A percentile compares a stretch with the other conserved stretches of the same genome.
These are phyloP conservation scores for Geoglossum cookeanum DNA, from an alignment of 2,329 filamentous ascomycete genomes.

Conservation along the genomic window DNA sequence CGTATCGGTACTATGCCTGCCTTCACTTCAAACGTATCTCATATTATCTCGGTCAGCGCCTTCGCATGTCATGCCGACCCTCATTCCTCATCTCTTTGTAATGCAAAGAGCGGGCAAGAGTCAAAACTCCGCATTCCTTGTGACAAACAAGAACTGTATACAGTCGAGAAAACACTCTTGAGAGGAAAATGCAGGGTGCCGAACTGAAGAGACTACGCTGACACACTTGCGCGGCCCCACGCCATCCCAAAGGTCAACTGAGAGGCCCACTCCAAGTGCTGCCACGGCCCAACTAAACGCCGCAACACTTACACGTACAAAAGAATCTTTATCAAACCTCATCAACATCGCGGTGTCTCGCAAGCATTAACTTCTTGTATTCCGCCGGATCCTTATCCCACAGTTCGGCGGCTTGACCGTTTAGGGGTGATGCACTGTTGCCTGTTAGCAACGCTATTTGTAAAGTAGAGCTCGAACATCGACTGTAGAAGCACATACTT, in stretches of 20 bases:
- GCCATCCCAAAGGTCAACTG: background rate
- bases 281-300: background rate
- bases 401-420: constrained; percentile 86
- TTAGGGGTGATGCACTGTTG: constrained; percentile 69
- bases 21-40: too few relatives aligned
- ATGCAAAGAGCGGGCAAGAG: background rate
- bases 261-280: background rate
- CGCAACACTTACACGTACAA: background rate
- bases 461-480: background rate
- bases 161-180: background rate
- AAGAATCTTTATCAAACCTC: constrained; percentile 13
- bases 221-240: background rate
- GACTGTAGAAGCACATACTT: constrained; percentile 50
- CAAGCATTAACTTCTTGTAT: constrained; percentile 60
- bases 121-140: background rate
- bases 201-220: background rate
- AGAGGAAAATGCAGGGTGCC: background rate
- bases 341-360: constrained; percentile 39
- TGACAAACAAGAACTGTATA: background rate
- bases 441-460: background rate
- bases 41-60: too few relatives aligned
- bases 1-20: too few relatives aligned
- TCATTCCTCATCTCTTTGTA: background rate
- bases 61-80: too few relatives aligned
- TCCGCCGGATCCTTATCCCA: constrained; percentile 81